These are phyloP conservation scores for Backusella psychrophila DNA, from an alignment of 192 early-diverging fungal genomes.

Conservation along the genomic window DNA sequence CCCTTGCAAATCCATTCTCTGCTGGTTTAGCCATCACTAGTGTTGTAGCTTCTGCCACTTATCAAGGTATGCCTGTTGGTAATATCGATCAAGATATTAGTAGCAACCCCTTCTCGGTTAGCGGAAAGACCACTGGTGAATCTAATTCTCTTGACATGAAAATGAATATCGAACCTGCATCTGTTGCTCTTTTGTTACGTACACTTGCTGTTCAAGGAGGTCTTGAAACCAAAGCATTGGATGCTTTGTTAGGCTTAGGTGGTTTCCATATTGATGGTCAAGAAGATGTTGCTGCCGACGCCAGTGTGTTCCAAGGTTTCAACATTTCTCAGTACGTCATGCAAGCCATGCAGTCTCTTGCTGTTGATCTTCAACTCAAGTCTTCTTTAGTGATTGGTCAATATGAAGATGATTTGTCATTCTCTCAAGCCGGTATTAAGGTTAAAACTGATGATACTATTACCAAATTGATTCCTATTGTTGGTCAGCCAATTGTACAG, in stretches of 20 bases:
- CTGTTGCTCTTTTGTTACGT: constrained; percentile 42
- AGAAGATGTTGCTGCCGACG: constrained; percentile 9
- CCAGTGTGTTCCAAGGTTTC: constrained; percentile 40
- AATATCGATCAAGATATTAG: constrained; percentile 44
- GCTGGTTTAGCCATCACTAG: constrained; percentile 42
- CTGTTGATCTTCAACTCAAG: constrained; percentile 44
- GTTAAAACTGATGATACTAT: constrained; percentile 47
- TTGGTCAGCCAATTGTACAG: constrained; percentile 57
- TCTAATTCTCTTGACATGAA: constrained; percentile 36
- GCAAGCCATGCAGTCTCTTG: constrained; percentile 44
- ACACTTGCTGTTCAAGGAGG: constrained; percentile 40
- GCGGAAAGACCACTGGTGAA: constrained; percentile 37
- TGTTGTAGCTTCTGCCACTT: constrained; percentile 43
- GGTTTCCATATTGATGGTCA: constrained; percentile 31
- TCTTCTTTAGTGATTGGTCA: constrained; percentile 48
- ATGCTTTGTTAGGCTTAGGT: constrained; percentile 41
- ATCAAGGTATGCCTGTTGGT: constrained; percentile 39
- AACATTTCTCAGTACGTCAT: constrained; percentile 44
- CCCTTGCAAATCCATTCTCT: constrained; percentile 51
- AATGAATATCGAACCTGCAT: constrained; percentile 49
- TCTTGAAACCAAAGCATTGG: constrained; percentile 41
- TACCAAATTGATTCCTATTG: constrained; percentile 47
- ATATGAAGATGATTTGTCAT: constrained; percentile 41
- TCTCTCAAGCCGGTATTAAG: constrained; percentile 40
- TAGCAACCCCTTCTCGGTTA: constrained; percentile 33